phyloP scores from a whole-genome alignment of 192 early-diverging fungal species.

The Piromyces sp. region DNA sequence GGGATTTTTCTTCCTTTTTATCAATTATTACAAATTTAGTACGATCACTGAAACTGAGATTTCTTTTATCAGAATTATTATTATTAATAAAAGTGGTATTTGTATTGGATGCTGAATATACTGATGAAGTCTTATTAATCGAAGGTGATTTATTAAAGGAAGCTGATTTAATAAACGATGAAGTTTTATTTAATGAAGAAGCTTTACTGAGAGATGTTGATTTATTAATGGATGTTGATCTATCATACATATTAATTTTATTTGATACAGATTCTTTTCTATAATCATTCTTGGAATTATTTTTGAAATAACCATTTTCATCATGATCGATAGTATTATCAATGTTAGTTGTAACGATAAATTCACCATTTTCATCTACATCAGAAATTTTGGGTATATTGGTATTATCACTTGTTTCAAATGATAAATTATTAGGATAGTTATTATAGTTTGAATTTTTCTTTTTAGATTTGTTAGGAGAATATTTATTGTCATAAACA shows the following conservation, averaged over 20 bases:
- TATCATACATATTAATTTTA: not conserved
- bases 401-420: not conserved
- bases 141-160: no score
- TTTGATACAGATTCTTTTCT: not conserved
- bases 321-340: not conserved
- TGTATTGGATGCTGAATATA: no score
- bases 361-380: not conserved
- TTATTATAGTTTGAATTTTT: not conserved
- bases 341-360: not conserved
- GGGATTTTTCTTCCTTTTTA: not conserved
- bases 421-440: not conserved
- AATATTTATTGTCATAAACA: not conserved
- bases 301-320: not conserved
- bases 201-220: not conserved
- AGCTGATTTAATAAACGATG: no score
- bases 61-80: not conserved
- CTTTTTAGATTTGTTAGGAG: not conserved
- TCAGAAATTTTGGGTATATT: not conserved
- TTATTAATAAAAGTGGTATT: not conserved
- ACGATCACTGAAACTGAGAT: not conserved
- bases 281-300: not conserved
- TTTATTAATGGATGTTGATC: not conserved
- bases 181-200: no score
- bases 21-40: not conserved
- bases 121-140: no score